A percentile compares a stretch with the other conserved stretches of the same genome.
Conservation (phyloP, 2,329 filamentous ascomycete genomes). For the Parasarocladium wereldwijsianum region DNA sequence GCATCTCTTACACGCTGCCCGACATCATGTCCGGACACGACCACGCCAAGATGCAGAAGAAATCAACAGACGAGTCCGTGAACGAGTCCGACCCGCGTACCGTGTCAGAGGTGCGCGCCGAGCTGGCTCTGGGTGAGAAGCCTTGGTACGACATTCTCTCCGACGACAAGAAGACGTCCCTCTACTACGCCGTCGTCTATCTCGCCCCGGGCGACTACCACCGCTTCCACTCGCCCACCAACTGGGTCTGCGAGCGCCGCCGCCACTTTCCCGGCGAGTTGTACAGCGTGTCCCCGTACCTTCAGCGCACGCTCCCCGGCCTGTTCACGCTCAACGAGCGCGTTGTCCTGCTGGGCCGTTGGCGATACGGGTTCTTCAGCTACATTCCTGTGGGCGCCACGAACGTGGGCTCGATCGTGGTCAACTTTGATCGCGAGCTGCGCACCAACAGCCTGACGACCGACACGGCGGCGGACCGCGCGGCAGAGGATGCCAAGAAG, state of each 20-base stretch:
- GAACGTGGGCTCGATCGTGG: slow-evolving; percentile 89
- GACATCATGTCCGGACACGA: slow-evolving; percentile 65
- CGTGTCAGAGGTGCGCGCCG: slow-evolving; percentile 69
- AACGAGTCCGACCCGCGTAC: slow-evolving; percentile 45
- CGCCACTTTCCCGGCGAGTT: slow-evolving; percentile 97
- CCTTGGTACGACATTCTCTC: slow-evolving; percentile 59
- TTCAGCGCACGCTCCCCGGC: slow-evolving; percentile 82
- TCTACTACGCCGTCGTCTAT: slow-evolving; percentile 94
- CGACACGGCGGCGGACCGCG: slow-evolving; percentile 79
- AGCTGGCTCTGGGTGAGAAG: slow-evolving; percentile 58
- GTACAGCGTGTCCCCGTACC: slow-evolving; percentile 86
- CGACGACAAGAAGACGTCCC: slow-evolving; percentile 47
- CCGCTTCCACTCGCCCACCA: slow-evolving; percentile 87
- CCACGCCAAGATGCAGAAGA: slow-evolving; percentile 46
- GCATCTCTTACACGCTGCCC: slow-evolving; percentile 87
- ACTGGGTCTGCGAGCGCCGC: slow-evolving; percentile 87
- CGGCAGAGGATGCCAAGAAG: slow-evolving; percentile 62
- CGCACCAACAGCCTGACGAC: slow-evolving; percentile 85
- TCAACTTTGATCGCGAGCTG: slow-evolving; percentile 93
- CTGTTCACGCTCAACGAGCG: slow-evolving; percentile 95
- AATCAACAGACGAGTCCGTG: too few relatives aligned
- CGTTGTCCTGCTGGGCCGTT: slow-evolving; percentile 81
- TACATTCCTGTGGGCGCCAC: slow-evolving; percentile 93
- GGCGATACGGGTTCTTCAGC: slow-evolving; percentile 95
- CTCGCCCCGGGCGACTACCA: slow-evolving; percentile 96